Evolutionary conservation across 225 moss, liverwort and hornwort genomes (phyloP).

Genomic region (Polytrichum formosum): DNA sequence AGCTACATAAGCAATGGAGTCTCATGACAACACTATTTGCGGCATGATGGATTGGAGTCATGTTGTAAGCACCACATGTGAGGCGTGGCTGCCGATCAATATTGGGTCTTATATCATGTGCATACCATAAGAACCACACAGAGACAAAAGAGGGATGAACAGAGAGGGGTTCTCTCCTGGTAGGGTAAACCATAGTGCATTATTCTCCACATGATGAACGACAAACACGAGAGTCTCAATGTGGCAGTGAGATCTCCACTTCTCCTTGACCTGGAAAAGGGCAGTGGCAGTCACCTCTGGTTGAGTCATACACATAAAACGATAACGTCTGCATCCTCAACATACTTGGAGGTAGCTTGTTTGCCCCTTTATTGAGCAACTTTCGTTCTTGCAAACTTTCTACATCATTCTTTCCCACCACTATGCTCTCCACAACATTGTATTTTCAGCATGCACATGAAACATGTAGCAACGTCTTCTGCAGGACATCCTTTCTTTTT

Average conservation of each 20-base stretch:
- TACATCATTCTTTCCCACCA: no score
- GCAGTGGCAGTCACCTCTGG: conserved; percentile 3
- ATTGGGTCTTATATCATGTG: no score
- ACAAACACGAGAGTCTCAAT: not conserved
- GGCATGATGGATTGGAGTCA: conserved; percentile 17
- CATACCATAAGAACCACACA: not conserved
- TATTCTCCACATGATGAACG: conserved; percentile 3
- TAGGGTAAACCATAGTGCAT: conserved; percentile 1
- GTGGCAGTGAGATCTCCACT: not conserved
- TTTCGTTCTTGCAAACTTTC: conserved; percentile 13
- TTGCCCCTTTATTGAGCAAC: conserved; percentile 9
- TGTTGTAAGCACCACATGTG: conserved; percentile 31
- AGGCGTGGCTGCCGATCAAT: not conserved
- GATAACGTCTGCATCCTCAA: conserved; percentile 20
- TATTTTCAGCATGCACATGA: no score
- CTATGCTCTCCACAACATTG: no score
- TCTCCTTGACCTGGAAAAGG: conserved; percentile 4
- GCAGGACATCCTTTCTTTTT: not conserved
- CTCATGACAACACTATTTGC: no score
- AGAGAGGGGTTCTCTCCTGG: not conserved
- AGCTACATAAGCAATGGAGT: no score
- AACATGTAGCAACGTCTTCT: not conserved
- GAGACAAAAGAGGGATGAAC: not conserved
- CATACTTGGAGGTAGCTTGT: conserved; percentile 32
- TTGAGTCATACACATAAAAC: conserved; percentile 2